These are phyloP conservation scores for Aspergillus diversus DNA, from an alignment of 495 filamentous ascomycete species.

Conservation along the genomic window DNA sequence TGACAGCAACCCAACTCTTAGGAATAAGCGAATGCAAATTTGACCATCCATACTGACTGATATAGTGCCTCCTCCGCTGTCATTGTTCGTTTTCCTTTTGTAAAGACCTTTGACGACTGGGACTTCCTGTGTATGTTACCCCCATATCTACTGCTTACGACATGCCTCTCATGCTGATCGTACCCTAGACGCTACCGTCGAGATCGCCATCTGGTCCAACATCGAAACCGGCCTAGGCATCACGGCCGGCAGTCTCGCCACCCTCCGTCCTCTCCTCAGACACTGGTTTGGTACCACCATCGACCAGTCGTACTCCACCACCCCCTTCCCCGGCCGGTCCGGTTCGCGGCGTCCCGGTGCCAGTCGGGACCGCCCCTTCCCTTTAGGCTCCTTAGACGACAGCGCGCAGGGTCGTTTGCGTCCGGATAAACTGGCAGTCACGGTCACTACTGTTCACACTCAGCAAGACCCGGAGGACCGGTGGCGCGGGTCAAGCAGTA, in stretches of 20 bases:
- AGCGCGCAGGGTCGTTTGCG: conserved; percentile 27
- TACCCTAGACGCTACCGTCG: conserved; percentile 39
- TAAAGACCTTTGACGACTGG: conserved; percentile 38
- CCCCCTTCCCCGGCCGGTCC: conserved; percentile 30
- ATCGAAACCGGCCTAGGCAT: conserved; percentile 51
- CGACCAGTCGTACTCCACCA: conserved; percentile 27
- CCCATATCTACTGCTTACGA: not conserved
- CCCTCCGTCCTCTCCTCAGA: conserved; percentile 50
- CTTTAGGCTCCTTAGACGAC: conserved; percentile 39
- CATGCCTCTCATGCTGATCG: not conserved
- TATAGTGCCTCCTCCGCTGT: conserved; percentile 44
- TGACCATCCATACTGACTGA: too few relatives aligned
- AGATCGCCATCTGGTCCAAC: conserved; percentile 50
- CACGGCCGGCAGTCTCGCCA: conserved; percentile 51
- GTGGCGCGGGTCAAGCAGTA: conserved; percentile 26
- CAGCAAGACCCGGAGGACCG: conserved; percentile 31
- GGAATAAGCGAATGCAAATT: too few relatives aligned
- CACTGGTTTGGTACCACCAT: conserved; percentile 34
- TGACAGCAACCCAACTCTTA: conserved; percentile 1
- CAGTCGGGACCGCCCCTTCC: conserved; percentile 28
- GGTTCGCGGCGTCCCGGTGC: conserved; percentile 25
- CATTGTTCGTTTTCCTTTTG: conserved; percentile 46
- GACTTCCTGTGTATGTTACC: conserved; percentile 45
- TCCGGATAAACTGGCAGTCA: conserved; percentile 45
- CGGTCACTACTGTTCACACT: conserved; percentile 44